Base-by-base conservation (phyloP, 2,329 filamentous ascomycete species). In the Claviceps sorghi region DNA sequence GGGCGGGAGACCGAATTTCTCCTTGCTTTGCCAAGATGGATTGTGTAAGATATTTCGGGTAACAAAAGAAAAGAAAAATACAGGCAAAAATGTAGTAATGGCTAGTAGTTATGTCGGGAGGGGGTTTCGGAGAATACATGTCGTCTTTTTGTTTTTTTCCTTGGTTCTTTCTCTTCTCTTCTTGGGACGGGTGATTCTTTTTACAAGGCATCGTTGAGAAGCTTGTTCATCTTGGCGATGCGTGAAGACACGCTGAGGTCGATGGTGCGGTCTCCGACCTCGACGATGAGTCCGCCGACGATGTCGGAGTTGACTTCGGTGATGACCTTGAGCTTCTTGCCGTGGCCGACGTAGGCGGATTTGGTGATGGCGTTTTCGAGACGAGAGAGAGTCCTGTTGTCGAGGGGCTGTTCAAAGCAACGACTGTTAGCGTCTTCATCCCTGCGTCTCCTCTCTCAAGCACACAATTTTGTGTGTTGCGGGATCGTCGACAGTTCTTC, bases 181-280 rank as follows among this genome's bases (percentile, higher is more conserved):
- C 29, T 42, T 19, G 22, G 6, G 48, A 34, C 8, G 42, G 19
- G 15, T 11, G 11, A 17, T 8, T 58, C 54, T 52, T 58, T 89
- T 87, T 95, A 98, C 86, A 98, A 78, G 72, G 85, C 80, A 75
- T 98, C 93, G 63, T 80, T 90, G 68, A 98, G 86, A 70, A 95
- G 84, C 85, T 97, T 98, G 88, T 98, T 98, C 82, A 98, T 88
- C 83, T 89, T 95, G 70, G 87, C 80, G 72, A 98, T 85, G 80
- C 91, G 94, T 69, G 86, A 78, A 49, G 91, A 91, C 66, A 98
- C 90, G 73, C 86, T 93, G 62, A 96, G 85, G 74, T 98, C 93
- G 68, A 98, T 95, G 70, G 91, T 97, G 68, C 91, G 86, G 79
- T 97, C 91, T 65, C 90, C 91, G 62, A 97, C 86, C 76, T 97